These are phyloP conservation scores for Escallonia herrerae DNA, from an alignment of 129 eudicot species.

Conservation along the genomic window DNA sequence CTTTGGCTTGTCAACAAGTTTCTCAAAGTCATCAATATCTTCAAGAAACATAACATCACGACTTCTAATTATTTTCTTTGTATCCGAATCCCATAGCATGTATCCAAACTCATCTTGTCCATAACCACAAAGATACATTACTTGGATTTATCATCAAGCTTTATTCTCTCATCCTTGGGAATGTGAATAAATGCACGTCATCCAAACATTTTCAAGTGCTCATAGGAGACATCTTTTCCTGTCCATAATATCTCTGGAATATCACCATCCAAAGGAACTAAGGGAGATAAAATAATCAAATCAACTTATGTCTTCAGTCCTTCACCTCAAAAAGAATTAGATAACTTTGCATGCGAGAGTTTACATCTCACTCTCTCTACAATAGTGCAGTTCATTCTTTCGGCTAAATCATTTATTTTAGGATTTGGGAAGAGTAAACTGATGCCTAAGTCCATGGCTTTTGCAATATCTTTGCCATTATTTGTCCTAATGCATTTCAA, in stretches of 20 bases:
- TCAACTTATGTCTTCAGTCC: neutral
- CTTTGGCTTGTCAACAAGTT: too few relatives aligned
- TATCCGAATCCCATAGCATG: neutral
- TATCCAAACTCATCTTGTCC: too few relatives aligned
- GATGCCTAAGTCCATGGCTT: too few relatives aligned
- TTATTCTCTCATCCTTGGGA: neutral
- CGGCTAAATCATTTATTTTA: too few relatives aligned
- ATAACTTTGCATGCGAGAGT: neutral
- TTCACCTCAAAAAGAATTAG: conserved; percentile 1
- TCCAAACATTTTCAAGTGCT: conserved; percentile 3
- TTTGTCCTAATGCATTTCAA: too few relatives aligned
- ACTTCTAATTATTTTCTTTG: neutral
- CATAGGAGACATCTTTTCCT: conserved; percentile 1
- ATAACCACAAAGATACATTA: too few relatives aligned
- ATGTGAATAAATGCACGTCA: conserved; percentile 9
- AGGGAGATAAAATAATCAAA: neutral
- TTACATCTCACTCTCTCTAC: conserved; percentile 3
- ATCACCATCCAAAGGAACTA: neutral
- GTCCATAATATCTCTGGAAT: conserved; percentile 5
- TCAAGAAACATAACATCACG: neutral
- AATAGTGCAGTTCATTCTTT: too few relatives aligned
- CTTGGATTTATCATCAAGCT: neutral
- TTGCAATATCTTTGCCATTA: too few relatives aligned
- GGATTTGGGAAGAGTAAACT: too few relatives aligned
- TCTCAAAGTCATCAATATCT: too few relatives aligned